A percentile compares a stretch with the other conserved stretches of the same genome.
phyloP scores from a whole-genome alignment of 2,329 filamentous ascomycete genomes.

The Phaeophleospora eucalypticola region DNA sequence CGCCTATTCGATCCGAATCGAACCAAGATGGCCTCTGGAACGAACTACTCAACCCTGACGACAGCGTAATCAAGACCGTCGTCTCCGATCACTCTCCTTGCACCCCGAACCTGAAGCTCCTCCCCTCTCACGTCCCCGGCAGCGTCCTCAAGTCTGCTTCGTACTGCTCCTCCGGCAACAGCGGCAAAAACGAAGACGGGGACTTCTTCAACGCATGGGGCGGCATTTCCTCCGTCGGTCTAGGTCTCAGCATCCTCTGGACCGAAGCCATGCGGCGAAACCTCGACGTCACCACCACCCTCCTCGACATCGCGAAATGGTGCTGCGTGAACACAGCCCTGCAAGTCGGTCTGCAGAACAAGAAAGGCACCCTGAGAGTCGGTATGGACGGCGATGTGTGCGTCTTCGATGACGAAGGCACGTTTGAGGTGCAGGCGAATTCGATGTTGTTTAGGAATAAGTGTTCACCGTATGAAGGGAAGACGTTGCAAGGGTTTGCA shows the following conservation, averaged over 20 bases:
- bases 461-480: conserved; percentile 84
- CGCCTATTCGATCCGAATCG: conserved; percentile 73
- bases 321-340: conserved; percentile 82
- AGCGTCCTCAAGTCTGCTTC: conserved; percentile 10
- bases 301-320: conserved; percentile 78
- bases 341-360: conserved; percentile 78
- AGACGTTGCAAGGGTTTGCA: conserved; percentile 71
- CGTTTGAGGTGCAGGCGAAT: conserved; percentile 63
- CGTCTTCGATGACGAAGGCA: conserved; percentile 80
- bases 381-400: conserved; percentile 89
- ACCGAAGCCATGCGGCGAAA: conserved; percentile 65
- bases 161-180: conserved; percentile 31
- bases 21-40: conserved; percentile 87
- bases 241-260: conserved; percentile 87
- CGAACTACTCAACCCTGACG: conserved; percentile 60
- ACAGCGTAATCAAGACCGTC: conserved; percentile 83
- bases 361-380: conserved; percentile 74
- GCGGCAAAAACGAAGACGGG: conserved; percentile 51
- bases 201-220: conserved; percentile 98
- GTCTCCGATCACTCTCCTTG: conserved; percentile 96
- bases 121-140: conserved; percentile 66
- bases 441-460: conserved; percentile 96
- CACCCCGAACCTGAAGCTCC: conserved; percentile 87
- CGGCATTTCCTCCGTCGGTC: conserved; percentile 87
- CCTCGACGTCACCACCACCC: conserved; percentile 47